These are phyloP conservation scores for Gelatoporia subvermispora DNA, from an alignment of 768 basidiomycete genomes.

Conservation along the genomic window DNA sequence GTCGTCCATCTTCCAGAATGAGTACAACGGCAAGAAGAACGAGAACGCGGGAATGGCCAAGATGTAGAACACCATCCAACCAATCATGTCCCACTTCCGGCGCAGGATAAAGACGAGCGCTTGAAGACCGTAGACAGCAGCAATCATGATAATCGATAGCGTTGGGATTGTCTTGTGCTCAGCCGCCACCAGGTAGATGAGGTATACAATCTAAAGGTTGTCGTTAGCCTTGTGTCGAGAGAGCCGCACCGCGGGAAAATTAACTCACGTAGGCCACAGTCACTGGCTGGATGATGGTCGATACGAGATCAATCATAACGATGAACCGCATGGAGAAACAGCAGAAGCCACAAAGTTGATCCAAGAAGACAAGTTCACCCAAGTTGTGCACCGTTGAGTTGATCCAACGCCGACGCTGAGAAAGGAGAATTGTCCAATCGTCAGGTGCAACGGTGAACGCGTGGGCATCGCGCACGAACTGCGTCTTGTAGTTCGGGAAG, in stretches of 20 bases:
- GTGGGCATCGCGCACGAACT: slow-evolving; percentile 91
- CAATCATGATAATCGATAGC: slow-evolving; percentile 88
- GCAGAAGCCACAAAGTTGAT: slow-evolving; percentile 93
- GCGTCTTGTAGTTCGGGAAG: slow-evolving; percentile 91
- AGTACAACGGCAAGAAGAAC: slow-evolving; percentile 88
- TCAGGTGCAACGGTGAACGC: slow-evolving; percentile 95
- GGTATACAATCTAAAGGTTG: slow-evolving; percentile 67
- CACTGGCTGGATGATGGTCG: slow-evolving; percentile 80
- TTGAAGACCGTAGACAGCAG: slow-evolving; percentile 90
- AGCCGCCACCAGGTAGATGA: slow-evolving; percentile 75
- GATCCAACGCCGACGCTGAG: slow-evolving; percentile 98
- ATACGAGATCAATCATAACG: slow-evolving; percentile 93
- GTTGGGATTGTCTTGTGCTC: slow-evolving; percentile 65
- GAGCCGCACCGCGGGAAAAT: background rate
- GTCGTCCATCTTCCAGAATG: slow-evolving; percentile 98
- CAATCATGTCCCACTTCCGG: slow-evolving; percentile 98
- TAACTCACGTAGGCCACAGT: slow-evolving; percentile 82
- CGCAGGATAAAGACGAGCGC: slow-evolving; percentile 88
- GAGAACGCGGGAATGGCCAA: slow-evolving; percentile 91
- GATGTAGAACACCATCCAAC: slow-evolving; percentile 97
- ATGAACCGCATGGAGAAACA: slow-evolving; percentile 99
- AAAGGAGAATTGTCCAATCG: slow-evolving; percentile 89
- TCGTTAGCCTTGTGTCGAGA: no score
- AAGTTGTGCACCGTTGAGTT: slow-evolving; percentile 99
- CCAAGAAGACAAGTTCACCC: slow-evolving; percentile 86